Conservation (phyloP, 176 grass and related monocot species). For the Aegilops umbellulata region DNA sequence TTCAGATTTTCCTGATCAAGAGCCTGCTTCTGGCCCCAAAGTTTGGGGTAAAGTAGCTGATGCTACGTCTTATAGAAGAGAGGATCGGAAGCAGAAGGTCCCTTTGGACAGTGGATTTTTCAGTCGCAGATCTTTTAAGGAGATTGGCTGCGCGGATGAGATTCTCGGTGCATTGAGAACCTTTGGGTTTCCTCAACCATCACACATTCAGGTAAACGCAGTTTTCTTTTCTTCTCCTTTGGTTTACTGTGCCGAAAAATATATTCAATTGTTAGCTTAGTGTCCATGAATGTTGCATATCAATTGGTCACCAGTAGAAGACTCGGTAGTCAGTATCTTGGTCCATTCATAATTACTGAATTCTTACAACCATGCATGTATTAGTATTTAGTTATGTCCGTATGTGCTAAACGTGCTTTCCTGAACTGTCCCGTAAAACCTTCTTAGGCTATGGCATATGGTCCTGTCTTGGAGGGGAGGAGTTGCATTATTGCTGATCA, state of each 20-base stretch:
- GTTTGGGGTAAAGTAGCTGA: constrained; percentile 47
- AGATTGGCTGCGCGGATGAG: constrained; percentile 60
- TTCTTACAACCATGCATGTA: not conserved
- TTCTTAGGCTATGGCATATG: constrained; percentile 75
- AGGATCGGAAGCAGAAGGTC: constrained; percentile 24
- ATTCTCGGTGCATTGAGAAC: constrained; percentile 59
- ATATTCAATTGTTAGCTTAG: not conserved
- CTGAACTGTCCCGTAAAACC: not conserved
- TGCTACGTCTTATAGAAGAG: constrained; percentile 18
- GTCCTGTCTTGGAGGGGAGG: constrained; percentile 69
- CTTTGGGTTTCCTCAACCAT: constrained; percentile 63
- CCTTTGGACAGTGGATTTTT: constrained; percentile 64
- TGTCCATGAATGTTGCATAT: not conserved
- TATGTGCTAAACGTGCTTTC: not conserved
- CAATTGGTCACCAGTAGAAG: not conserved
- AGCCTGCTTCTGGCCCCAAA: constrained; percentile 33
- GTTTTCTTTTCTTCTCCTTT: not conserved
- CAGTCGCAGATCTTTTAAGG: constrained; percentile 71
- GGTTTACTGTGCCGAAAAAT: no score
- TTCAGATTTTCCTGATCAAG: not conserved
- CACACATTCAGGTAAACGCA: constrained; percentile 82
- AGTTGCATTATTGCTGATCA: constrained; percentile 95
- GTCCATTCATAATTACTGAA: not conserved
- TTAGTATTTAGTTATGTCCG: not conserved
- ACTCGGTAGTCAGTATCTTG: not conserved